Evolutionary conservation across 75 land plant species (phyloP).

Genomic region (Isoetes taiwanensis): DNA sequence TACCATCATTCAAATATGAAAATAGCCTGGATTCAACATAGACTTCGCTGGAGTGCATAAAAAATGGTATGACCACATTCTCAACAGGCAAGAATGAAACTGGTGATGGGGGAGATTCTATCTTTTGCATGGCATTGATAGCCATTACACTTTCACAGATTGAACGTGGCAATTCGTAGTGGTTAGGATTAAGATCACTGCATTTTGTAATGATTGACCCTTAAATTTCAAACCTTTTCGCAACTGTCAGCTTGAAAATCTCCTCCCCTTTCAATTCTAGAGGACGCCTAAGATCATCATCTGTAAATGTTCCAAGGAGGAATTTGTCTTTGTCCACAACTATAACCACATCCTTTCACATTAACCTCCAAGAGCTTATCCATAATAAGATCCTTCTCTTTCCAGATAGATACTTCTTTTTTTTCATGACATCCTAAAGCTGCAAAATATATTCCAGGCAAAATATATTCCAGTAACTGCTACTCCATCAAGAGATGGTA

Average conservation of each 20-base stretch:
- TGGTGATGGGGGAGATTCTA: conserved; percentile 86
- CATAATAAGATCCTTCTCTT: conserved; percentile 80
- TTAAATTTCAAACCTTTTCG: conserved; percentile 87
- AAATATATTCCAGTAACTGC: too few species aligned
- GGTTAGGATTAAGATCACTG: not conserved
- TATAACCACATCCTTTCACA: conserved; percentile 93
- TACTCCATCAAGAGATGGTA: too few species aligned
- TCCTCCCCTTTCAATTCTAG: conserved; percentile 72
- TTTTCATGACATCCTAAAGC: conserved; percentile 96
- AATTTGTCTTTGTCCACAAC: conserved; percentile 56
- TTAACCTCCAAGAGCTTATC: conserved; percentile 86
- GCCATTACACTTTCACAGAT: conserved; percentile 83
- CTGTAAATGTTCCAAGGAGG: conserved; percentile 89
- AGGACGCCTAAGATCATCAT: conserved; percentile 91
- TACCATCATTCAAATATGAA: too few species aligned
- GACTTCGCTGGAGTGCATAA: too few species aligned
- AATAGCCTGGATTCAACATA: too few species aligned
- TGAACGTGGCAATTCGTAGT: conserved; percentile 59
- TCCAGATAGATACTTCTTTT: conserved; percentile 75
- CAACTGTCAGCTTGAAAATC: conserved; percentile 79
- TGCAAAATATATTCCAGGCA: conserved; percentile 21
- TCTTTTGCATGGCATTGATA: conserved; percentile 90
- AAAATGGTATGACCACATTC: conserved; percentile 61
- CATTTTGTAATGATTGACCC: too few species aligned
- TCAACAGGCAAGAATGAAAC: conserved; percentile 87